These are phyloP conservation scores for Sporisorium scitamineum DNA, from an alignment of 1,284 basidiomycete species.

Conservation along the genomic window DNA sequence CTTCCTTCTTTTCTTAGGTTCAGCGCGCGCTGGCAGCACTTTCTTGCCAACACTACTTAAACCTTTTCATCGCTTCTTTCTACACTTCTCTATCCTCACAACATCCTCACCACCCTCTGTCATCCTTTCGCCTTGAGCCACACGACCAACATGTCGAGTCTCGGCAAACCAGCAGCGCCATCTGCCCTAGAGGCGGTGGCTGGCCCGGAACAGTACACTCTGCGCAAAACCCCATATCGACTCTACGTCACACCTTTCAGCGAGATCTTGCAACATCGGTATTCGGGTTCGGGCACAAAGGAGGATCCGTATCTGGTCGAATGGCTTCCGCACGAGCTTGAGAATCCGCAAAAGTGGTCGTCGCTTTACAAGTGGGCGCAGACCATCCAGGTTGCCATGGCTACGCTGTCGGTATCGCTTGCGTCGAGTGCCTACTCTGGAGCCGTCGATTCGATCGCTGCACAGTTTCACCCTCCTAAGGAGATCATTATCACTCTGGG, in stretches of 20 bases:
- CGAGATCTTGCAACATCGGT: slow-evolving; percentile 67
- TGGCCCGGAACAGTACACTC: slow-evolving; percentile 36
- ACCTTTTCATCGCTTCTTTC: not conserved
- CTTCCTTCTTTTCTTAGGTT: too few relatives aligned
- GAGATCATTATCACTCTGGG: slow-evolving; percentile 53
- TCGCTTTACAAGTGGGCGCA: slow-evolving; percentile 50
- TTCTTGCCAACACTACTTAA: not conserved
- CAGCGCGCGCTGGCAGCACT: not conserved
- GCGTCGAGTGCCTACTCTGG: slow-evolving; percentile 61
- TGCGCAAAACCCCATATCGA: slow-evolving; percentile 54
- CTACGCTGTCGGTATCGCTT: slow-evolving; percentile 60
- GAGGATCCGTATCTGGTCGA: slow-evolving; percentile 70
- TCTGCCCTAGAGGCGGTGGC: slow-evolving; percentile 1
- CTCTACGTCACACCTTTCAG: slow-evolving; percentile 68
- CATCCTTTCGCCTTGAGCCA: not conserved
- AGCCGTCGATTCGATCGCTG: slow-evolving; percentile 45
- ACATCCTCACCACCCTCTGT: not conserved
- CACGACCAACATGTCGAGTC: slow-evolving; percentile 20
- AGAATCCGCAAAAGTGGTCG: slow-evolving; percentile 49
- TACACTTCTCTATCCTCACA: not conserved
- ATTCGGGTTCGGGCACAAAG: slow-evolving; percentile 69
- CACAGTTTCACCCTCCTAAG: slow-evolving; percentile 44
- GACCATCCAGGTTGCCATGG: slow-evolving; percentile 59
- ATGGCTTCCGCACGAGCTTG: slow-evolving; percentile 52
- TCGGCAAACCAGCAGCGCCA: not conserved